Evolutionary conservation across 192 early-diverging fungal genomes (phyloP), one percentile per base, ranked within the genome.

Genomic region (Phycomyces nitens): DNA sequence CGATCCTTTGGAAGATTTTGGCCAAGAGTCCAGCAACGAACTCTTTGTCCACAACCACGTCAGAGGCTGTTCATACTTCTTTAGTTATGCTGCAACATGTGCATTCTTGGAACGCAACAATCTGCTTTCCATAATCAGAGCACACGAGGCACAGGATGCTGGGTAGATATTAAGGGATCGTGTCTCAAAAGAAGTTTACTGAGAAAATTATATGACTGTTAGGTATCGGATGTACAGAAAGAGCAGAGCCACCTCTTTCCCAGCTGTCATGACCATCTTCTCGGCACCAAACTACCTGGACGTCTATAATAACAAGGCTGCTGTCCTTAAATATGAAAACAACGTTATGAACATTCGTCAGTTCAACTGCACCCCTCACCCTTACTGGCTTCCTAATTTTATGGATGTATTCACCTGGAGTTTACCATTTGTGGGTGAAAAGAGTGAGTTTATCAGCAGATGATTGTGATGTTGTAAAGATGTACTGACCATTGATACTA

Each of bases 341-440:
- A 98, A 98, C 62, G 93, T 98, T 34, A 96, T 99, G 94, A 99
- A 99, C 82, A 99, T 99, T 75, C 88, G 96, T 49, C 94, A 97
- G 73, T 92, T 88, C 68, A 78, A 84, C 75, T 92, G 87, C 69
- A 94, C 92, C 18, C 92, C 96, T 34, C 94, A 99, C 68, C 94
- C 96, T 42, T 99, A 99, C 79, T 97, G 95, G 94, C 74, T 99
- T 61, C 96, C 94, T 27, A 97, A 99, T 77, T 99, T 99, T 66
- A 95, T 99, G 94, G 96, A 99, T 68, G 95, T 96, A 5, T 97
- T 99, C 69, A 92, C 92, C 20, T 99, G 96, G 95, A 93, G 91
- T 27, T 74, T 99, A 62, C 96, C 96, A 0, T 99, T 99, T 82
- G 94, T 99, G n/a, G 95, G 96, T 47, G 96, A 99, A 80, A 99